Evolutionary conservation across 176 grass and related monocot species (phyloP).

Genomic region (Poa pratensis): DNA sequence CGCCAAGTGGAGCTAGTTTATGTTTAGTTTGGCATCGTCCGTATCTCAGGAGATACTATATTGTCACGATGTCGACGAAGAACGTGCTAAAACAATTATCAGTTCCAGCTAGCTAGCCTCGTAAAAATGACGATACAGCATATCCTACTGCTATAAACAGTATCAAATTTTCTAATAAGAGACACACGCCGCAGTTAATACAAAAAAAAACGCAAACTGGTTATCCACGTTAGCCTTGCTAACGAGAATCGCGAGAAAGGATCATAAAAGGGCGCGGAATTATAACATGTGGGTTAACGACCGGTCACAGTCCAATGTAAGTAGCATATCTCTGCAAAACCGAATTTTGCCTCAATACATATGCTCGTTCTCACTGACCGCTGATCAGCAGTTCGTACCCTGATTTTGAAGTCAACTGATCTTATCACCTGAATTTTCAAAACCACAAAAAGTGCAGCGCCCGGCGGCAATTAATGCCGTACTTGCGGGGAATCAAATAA

Average conservation of each 20-base stretch:
- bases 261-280: not conserved
- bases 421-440: conserved; percentile 25
- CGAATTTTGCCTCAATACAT: not conserved
- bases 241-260: not conserved
- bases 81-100: not conserved
- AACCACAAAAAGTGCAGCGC: not conserved
- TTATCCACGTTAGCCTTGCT: not conserved
- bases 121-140: no score
- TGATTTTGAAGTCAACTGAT: not conserved
- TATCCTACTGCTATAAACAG: not conserved
- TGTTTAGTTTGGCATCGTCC: no score
- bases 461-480: not conserved
- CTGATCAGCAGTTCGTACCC: not conserved
- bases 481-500: not conserved
- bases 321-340: not conserved
- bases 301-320: not conserved
- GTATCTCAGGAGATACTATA: no score
- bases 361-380: not conserved
- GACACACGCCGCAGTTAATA: not conserved
- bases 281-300: not conserved
- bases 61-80: not conserved
- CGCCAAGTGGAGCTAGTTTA: no score
- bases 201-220: not conserved
- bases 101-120: not conserved
- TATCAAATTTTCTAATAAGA: not conserved